Percentiles rank a stretch among this genome's conserved stretches.
Conservation (phyloP, 2,329 filamentous ascomycete species). For the Exophiala alcalophila region DNA sequence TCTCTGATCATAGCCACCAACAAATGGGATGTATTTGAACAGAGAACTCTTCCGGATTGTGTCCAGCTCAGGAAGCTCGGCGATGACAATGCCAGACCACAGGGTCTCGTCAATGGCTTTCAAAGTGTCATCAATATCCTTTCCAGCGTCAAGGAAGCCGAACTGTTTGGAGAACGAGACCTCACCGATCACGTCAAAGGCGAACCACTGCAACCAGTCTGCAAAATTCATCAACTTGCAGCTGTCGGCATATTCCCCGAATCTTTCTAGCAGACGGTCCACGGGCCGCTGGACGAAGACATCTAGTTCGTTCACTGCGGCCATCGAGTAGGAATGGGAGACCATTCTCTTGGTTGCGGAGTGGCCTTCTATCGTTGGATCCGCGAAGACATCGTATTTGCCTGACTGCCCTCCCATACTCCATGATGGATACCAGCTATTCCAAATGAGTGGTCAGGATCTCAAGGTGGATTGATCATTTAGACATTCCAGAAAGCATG, state of each 20-base stretch:
- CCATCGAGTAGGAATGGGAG: slow-evolving; percentile 61
- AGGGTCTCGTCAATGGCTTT: slow-evolving; percentile 31
- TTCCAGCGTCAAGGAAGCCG: slow-evolving; percentile 33
- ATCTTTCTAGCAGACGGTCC: slow-evolving; percentile 64
- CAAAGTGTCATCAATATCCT: slow-evolving; percentile 35
- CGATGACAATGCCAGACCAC: slow-evolving; percentile 31
- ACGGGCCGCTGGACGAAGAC: slow-evolving; percentile 74
- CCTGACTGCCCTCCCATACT: not conserved
- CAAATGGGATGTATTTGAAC: slow-evolving; percentile 56
- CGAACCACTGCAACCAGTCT: slow-evolving; percentile 39
- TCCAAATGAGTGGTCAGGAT: not conserved
- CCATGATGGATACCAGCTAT: not conserved
- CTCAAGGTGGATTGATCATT: too few relatives aligned
- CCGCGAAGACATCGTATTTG: not conserved
- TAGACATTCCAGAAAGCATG: not conserved
- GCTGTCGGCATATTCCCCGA: slow-evolving; percentile 49
- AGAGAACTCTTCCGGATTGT: slow-evolving; percentile 48
- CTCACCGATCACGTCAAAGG: slow-evolving; percentile 35
- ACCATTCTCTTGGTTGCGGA: slow-evolving; percentile 70
- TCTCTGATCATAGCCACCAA: not conserved
- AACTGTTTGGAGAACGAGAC: slow-evolving; percentile 35
- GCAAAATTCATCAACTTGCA: slow-evolving; percentile 32
- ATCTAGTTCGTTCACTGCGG: slow-evolving; percentile 43
- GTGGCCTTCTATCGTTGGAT: not conserved
- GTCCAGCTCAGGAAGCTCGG: slow-evolving; percentile 38